Conservation (phyloP, 1,284 basidiomycete genomes). For the Leccinum idahoense region DNA sequence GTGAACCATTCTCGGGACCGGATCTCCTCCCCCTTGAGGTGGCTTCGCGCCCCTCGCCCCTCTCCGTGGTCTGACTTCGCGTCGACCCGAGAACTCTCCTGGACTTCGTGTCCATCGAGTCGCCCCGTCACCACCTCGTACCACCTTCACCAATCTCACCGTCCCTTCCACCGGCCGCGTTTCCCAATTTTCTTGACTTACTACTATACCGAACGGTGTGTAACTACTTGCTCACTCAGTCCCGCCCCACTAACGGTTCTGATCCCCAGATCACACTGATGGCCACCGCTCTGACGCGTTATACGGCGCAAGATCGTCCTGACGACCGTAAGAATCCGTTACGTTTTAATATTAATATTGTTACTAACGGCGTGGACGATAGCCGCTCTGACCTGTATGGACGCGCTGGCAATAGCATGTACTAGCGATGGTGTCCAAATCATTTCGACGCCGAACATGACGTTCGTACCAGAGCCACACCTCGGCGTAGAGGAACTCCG, state of each 20-base stretch:
- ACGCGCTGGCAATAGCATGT: background rate
- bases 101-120: constrained; percentile 1
- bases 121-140: background rate
- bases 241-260: background rate
- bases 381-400: background rate
- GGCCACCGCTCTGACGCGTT: background rate
- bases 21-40: background rate
- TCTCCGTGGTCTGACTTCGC: background rate
- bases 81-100: background rate
- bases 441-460: constrained; percentile 9
- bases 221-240: background rate
- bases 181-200: background rate
- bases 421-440: background rate
- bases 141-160: background rate
- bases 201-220: background rate
- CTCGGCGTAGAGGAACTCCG: background rate
- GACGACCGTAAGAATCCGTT: background rate
- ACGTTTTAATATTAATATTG: background rate
- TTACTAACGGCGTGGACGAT: background rate
- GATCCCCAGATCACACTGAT: background rate
- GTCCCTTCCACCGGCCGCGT: too few species aligned
- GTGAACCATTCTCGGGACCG: background rate
- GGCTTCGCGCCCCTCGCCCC: background rate
- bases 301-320: background rate
- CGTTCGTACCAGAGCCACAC: constrained; percentile 3